Base-by-base conservation (phyloP, 1,284 basidiomycete genomes). In the Pisolithus thermaeus region DNA sequence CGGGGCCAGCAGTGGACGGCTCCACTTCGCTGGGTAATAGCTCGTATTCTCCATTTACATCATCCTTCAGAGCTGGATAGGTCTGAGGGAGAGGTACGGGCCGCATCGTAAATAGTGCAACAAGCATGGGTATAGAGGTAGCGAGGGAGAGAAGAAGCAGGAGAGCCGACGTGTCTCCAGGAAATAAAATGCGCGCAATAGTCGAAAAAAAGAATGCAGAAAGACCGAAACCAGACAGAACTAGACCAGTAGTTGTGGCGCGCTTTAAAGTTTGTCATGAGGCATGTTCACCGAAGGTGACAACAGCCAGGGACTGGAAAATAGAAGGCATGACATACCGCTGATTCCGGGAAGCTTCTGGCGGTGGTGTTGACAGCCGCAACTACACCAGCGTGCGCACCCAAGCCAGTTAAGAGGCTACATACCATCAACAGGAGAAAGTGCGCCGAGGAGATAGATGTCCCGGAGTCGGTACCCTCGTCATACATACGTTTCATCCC, bases 131-230 rank as follows among this genome's bases (percentile, higher is more conserved):
- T 4, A 83, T 54, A 2, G 83, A 73, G 1, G 87, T 88, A 1
- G 90, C 90, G 2, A 86, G 61, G 0, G 84, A 77, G 9, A 92
- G 78, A 18, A 87, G 63, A 0, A 83, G 70, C 3, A 92, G 69
- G 51, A 92, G 83, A 4, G 79, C 78, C 3, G 80, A 81, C 0
- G 85, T 88, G 58, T 90, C 75, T 0, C 86, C 89, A 0, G 84
- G 81, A 57, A 81, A 92, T 22, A 84, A 59, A 0, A 73, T 58
- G 52, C 87, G 82, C 0, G 84, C 81, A 18, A 90, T 64, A 0
- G 79, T 75, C 23, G 84, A 84, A 69, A 92, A 92, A 52, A 86
- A 72, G 68, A 92, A 91, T 0, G 90, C 90, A 7, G 87, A 90
- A 5, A 92, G 75, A 0, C 90, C 90, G 54, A 90, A 91, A 18